Evolutionary conservation across 352 stramenopile species (phyloP).

Genomic region (Phytopythium montanum): DNA sequence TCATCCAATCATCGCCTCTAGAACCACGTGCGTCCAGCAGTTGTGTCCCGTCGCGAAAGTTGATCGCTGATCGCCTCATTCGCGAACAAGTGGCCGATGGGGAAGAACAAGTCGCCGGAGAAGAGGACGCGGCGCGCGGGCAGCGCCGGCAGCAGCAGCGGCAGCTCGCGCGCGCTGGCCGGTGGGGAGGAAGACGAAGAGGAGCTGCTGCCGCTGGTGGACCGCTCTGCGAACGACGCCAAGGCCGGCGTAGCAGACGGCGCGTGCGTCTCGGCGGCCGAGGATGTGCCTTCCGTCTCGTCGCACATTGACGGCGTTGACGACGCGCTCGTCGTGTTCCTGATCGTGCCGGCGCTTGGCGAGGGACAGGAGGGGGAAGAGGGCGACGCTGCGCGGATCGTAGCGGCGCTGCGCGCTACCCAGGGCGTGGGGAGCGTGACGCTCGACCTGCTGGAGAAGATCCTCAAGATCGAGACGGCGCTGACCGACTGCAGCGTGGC

Average conservation of each 20-base stretch:
- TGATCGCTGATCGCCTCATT: constrained; percentile 2
- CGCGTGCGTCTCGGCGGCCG: constrained; percentile 50
- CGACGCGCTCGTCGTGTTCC: constrained; percentile 67
- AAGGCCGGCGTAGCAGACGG: constrained; percentile 18
- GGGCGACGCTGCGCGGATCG: constrained; percentile 22
- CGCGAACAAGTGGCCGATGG: constrained; percentile 1
- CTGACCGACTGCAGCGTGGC: constrained; percentile 25
- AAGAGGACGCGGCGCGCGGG: constrained; percentile 1
- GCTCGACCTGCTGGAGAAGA: constrained; percentile 59
- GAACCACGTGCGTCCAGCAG: background rate
- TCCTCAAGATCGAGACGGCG: constrained; percentile 54
- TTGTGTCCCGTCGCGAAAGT: background rate
- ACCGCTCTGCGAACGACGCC: constrained; percentile 11
- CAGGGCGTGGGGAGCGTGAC: constrained; percentile 44
- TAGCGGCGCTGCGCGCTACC: constrained; percentile 24
- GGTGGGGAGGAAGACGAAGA: background rate
- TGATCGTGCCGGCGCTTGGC: constrained; percentile 51
- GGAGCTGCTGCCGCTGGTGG: constrained; percentile 28
- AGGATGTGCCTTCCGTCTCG: constrained; percentile 72
- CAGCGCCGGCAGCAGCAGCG: background rate
- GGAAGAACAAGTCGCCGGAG: constrained; percentile 7
- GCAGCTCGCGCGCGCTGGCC: too few species aligned
- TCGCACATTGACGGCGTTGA: constrained; percentile 47
- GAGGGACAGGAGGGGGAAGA: constrained; percentile 19
- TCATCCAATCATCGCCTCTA: background rate